Conservation (phyloP, 164 flowering plant genomes). For the Vitis cinerea region DNA sequence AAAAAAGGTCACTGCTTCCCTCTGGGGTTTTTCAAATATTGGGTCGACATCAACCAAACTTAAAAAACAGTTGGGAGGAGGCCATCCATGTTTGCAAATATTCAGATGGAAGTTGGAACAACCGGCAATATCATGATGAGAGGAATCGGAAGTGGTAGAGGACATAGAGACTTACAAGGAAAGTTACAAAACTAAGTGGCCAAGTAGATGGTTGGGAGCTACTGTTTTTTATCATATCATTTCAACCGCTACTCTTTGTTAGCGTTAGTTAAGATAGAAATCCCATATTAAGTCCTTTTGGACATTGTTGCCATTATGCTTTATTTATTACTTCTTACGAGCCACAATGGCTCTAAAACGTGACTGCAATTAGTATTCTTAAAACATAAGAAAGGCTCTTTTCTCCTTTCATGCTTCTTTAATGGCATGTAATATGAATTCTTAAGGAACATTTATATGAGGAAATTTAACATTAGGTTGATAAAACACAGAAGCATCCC, state of each 20-base stretch:
- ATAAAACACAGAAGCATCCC: too few relatives aligned
- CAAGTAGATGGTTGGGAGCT: not conserved
- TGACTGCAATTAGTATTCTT: too few relatives aligned
- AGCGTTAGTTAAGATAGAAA: too few relatives aligned
- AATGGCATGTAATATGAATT: too few relatives aligned
- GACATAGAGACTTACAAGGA: constrained; percentile 22
- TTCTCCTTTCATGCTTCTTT: too few relatives aligned
- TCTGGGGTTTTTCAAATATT: constrained; percentile 11
- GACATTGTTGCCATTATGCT: too few relatives aligned
- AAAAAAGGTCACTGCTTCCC: constrained; percentile 6
- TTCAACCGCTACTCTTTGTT: not conserved
- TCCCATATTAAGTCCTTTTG: too few relatives aligned
- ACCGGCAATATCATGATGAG: constrained; percentile 20
- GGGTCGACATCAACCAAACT: not conserved
- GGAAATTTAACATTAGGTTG: too few relatives aligned
- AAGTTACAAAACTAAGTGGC: constrained; percentile 8
- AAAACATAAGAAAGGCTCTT: too few relatives aligned
- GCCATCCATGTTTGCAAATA: not conserved
- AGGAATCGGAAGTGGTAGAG: not conserved
- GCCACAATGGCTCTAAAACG: too few relatives aligned
- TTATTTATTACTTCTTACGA: too few relatives aligned
- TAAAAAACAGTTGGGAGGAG: constrained; percentile 10
- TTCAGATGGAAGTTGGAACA: constrained; percentile 29
- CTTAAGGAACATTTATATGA: too few relatives aligned
- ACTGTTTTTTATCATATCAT: not conserved